A percentile compares a stretch with the other conserved stretches of the same genome.
phyloP scores from a whole-genome alignment of 2,329 filamentous ascomycete genomes.

The Xylaria arbuscula region DNA sequence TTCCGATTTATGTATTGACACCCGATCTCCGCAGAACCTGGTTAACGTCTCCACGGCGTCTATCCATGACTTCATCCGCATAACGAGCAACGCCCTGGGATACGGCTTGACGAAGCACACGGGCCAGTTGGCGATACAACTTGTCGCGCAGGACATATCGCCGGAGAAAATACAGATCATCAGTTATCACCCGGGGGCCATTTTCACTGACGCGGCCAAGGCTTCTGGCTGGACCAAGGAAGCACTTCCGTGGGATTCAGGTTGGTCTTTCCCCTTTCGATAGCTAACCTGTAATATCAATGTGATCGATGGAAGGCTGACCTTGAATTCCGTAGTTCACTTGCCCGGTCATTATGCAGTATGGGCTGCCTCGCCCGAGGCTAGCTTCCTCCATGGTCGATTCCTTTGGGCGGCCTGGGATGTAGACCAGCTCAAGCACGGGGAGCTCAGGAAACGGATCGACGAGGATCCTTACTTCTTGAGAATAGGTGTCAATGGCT shows the following conservation, averaged over 20 bases:
- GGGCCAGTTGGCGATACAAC: constrained; percentile 52
- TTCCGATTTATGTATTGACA: neutral
- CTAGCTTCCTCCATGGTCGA: constrained; percentile 53
- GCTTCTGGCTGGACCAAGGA: constrained; percentile 42
- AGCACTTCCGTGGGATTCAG: constrained; percentile 46
- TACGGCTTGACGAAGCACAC: constrained; percentile 56
- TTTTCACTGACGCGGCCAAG: constrained; percentile 50
- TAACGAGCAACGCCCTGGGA: constrained; percentile 46
- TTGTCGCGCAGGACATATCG: constrained; percentile 52
- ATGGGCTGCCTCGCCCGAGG: constrained; percentile 55
- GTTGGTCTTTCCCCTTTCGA: constrained; percentile 38
- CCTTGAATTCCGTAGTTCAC: constrained; percentile 33
- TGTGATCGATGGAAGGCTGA: constrained; percentile 2
- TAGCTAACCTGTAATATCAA: neutral
- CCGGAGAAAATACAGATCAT: constrained; percentile 53
- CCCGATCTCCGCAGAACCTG: constrained; percentile 8
- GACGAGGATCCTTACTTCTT: constrained; percentile 42
- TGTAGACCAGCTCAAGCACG: constrained; percentile 52
- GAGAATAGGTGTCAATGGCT: constrained; percentile 42
- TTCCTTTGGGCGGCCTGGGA: constrained; percentile 56
- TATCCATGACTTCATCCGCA: constrained; percentile 49
- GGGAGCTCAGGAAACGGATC: constrained; percentile 43
- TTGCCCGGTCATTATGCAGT: constrained; percentile 53
- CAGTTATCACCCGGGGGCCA: constrained; percentile 55
- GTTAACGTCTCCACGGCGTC: constrained; percentile 26